phyloP scores from a whole-genome alignment of 441 rosid species.

The Aquilaria agallochum region DNA sequence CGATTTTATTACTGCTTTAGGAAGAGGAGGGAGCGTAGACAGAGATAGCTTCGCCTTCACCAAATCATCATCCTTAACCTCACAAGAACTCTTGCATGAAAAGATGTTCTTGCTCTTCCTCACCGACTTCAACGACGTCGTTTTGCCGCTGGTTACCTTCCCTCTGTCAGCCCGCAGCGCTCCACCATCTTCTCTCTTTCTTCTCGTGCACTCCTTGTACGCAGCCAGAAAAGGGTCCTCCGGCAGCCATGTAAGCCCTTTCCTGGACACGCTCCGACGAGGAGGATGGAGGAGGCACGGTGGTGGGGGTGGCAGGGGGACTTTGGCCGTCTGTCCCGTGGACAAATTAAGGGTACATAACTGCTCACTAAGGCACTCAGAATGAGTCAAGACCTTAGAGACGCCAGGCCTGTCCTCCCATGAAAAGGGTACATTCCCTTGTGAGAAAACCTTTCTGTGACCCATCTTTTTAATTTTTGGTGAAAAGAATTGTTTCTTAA shows the following conservation, averaged over 20 bases:
- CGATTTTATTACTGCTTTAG: constrained; percentile 22
- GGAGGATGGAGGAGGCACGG: constrained; percentile 10
- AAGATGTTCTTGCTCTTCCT: constrained; percentile 23
- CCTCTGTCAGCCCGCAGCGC: constrained; percentile 1
- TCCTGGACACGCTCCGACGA: constrained; percentile 24
- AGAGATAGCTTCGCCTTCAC: constrained; percentile 16
- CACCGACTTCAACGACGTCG: constrained; percentile 3
- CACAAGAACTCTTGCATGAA: constrained; percentile 50
- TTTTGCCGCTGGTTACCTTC: constrained; percentile 10
- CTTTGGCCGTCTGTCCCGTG: neutral
- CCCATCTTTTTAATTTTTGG: constrained; percentile 22
- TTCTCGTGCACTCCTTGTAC: constrained; percentile 51
- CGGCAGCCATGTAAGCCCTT: constrained; percentile 34
- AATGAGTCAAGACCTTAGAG: constrained; percentile 27
- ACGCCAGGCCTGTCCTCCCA: constrained; percentile 65
- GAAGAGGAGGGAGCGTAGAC: constrained; percentile 36
- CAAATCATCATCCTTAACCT: constrained; percentile 36
- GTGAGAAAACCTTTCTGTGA: constrained; percentile 42
- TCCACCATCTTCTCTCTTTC: constrained; percentile 1
- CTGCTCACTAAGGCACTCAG: constrained; percentile 8
- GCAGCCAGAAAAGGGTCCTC: constrained; percentile 64
- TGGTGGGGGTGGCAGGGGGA: constrained; percentile 61
- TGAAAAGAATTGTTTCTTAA: neutral
- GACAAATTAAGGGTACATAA: constrained; percentile 8
- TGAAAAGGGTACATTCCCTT: constrained; percentile 59